Percentiles rank a stretch among this genome's conserved stretches.
phyloP scores from a whole-genome alignment of 2,329 filamentous ascomycete species.

The Chrysoporthe deuterocubensis region DNA sequence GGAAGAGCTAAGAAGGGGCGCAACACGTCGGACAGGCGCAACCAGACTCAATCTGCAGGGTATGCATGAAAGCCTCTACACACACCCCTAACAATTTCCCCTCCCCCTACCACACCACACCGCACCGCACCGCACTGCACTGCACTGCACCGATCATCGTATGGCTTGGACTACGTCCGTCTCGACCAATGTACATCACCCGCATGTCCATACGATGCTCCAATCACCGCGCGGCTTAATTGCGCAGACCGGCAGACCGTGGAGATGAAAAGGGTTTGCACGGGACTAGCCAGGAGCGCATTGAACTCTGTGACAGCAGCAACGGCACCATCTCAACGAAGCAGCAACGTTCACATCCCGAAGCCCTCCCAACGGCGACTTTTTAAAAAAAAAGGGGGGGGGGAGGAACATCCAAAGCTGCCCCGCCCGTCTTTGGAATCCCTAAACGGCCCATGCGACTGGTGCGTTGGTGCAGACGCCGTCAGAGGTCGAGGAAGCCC shows the following conservation, averaged over 20 bases:
- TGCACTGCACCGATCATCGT: constrained; percentile 23
- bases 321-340: constrained; percentile 2
- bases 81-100: constrained; percentile 15
- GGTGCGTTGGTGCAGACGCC: background rate
- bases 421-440: background rate
- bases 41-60: constrained; percentile 23
- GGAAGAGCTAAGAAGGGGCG: constrained; percentile 1
- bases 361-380: background rate
- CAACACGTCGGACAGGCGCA: constrained; percentile 12
- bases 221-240: constrained; percentile 21
- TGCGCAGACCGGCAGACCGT: constrained; percentile 16
- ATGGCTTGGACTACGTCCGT: constrained; percentile 19
- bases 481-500: constrained; percentile 1
- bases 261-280: constrained; percentile 9
- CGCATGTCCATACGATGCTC: constrained; percentile 12
- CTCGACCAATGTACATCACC: constrained; percentile 27
- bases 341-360: constrained; percentile 4
- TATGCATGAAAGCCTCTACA: constrained; percentile 29
- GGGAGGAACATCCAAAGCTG: background rate
- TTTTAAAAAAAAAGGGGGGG: background rate
- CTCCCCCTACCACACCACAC: background rate
- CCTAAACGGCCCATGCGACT: background rate
- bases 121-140: constrained; percentile 19
- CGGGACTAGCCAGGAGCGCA: constrained; percentile 7
- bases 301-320: constrained; percentile 9